phyloP scores from a whole-genome alignment of 495 filamentous ascomycete genomes.

The Annulohypoxylon moriforme region DNA sequence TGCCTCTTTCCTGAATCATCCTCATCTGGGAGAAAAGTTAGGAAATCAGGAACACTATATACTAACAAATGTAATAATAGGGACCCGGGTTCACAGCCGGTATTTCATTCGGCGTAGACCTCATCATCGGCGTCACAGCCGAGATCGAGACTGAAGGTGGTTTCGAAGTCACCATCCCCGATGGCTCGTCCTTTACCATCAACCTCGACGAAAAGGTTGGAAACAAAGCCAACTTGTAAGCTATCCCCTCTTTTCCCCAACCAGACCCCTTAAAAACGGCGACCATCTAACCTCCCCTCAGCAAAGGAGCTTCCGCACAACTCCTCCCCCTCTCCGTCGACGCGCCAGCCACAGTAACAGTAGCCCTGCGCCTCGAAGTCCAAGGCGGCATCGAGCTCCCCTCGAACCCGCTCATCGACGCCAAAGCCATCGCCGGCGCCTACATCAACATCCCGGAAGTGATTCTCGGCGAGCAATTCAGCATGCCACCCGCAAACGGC shows the following conservation, averaged over 20 bases:
- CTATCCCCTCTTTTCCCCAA: neutral
- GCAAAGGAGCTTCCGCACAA: slow-evolving; percentile 40
- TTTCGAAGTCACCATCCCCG: slow-evolving; percentile 50
- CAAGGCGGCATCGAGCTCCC: slow-evolving; percentile 43
- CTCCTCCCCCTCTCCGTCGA: slow-evolving; percentile 45
- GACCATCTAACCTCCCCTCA: slow-evolving; percentile 20
- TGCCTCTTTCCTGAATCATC: too few species aligned
- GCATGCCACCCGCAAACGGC: slow-evolving; percentile 15
- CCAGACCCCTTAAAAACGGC: neutral
- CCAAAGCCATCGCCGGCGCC: slow-evolving; percentile 44
- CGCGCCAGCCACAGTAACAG: slow-evolving; percentile 45
- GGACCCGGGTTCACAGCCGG: slow-evolving; percentile 46
- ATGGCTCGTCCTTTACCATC: slow-evolving; percentile 47
- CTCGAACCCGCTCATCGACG: slow-evolving; percentile 33
- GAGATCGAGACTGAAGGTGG: slow-evolving; percentile 42
- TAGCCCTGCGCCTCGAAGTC: slow-evolving; percentile 43
- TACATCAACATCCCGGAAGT: slow-evolving; percentile 46
- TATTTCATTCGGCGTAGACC: slow-evolving; percentile 45
- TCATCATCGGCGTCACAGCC: slow-evolving; percentile 41
- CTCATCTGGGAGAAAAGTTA: too few species aligned
- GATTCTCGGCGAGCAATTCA: slow-evolving; percentile 35
- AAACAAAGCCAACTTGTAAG: slow-evolving; percentile 45
- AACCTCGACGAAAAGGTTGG: slow-evolving; percentile 28
- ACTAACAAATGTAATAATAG: slow-evolving; percentile 15
- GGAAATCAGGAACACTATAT: too few species aligned